Percentiles rank a stretch among this genome's conserved stretches.
These are phyloP conservation scores for Coemansia sp. DNA, from an alignment of 192 early-diverging fungal species.

Conservation along the genomic window DNA sequence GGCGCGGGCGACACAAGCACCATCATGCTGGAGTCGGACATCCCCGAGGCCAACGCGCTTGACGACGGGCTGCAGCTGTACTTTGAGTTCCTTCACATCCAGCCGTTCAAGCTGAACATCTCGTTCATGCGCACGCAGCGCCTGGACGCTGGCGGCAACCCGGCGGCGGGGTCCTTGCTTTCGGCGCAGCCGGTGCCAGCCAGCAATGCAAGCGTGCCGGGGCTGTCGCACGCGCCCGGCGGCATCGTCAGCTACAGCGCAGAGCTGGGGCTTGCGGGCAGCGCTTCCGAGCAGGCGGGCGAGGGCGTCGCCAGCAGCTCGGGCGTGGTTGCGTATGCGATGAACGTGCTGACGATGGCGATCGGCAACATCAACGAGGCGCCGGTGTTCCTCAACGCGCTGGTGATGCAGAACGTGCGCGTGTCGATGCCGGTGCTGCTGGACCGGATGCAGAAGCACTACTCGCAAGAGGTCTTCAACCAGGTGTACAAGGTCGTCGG, in stretches of 20 bases:
- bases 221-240: neutral
- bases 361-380: slow-evolving; percentile 97
- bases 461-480: slow-evolving; percentile 87
- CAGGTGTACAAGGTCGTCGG: slow-evolving; percentile 87
- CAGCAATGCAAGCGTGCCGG: slow-evolving; percentile 7
- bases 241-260: slow-evolving; percentile 23
- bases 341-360: slow-evolving; percentile 94
- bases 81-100: slow-evolving; percentile 92
- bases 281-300: slow-evolving; percentile 26
- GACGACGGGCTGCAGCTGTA: slow-evolving; percentile 80
- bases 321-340: slow-evolving; percentile 60
- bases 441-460: slow-evolving; percentile 83
- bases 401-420: slow-evolving; percentile 87
- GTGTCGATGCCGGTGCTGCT: slow-evolving; percentile 74
- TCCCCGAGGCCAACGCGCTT: slow-evolving; percentile 71
- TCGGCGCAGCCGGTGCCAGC: too few relatives aligned
- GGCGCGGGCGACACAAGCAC: slow-evolving; percentile 18
- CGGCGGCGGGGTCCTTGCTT: slow-evolving; percentile 14
- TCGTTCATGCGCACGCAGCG: slow-evolving; percentile 85
- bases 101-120: slow-evolving; percentile 95
- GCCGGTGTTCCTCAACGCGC: slow-evolving; percentile 84
- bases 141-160: slow-evolving; percentile 33
- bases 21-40: slow-evolving; percentile 50
- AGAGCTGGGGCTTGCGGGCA: slow-evolving; percentile 11
- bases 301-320: slow-evolving; percentile 43